These are phyloP conservation scores for Chaetoceros muelleri DNA, from an alignment of 108 stramenopile genomes.

Conservation along the genomic window DNA sequence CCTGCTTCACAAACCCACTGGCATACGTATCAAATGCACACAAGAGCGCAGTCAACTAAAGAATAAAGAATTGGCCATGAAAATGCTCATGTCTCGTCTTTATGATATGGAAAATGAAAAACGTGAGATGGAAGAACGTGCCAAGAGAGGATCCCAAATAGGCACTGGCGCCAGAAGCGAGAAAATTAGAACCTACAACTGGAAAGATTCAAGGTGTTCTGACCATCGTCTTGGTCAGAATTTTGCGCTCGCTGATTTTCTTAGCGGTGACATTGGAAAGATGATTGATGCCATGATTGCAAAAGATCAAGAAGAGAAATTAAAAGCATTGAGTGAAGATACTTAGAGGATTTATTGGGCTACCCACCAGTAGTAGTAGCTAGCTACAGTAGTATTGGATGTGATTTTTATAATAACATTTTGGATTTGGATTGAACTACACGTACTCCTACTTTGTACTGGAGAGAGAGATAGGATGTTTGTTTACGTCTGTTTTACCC, in stretches of 20 bases:
- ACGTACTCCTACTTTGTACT: too few relatives aligned
- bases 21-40: conserved; percentile 91
- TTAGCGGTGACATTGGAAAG: conserved; percentile 65
- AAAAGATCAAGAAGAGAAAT: conserved; percentile 77
- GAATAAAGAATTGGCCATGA: conserved; percentile 94
- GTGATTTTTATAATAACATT: too few relatives aligned
- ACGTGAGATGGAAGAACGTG: conserved; percentile 71
- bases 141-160: conserved; percentile 71
- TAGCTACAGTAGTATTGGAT: too few relatives aligned
- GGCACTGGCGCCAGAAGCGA: conserved; percentile 92
- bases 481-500: too few relatives aligned
- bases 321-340: conserved; percentile 37
- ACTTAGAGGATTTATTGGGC: too few relatives aligned
- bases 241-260: conserved; percentile 59
- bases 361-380: too few relatives aligned
- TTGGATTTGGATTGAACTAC: too few relatives aligned
- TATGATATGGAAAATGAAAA: conserved; percentile 82
- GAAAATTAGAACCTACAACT: conserved; percentile 98
- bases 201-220: conserved; percentile 90
- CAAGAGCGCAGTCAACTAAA: conserved; percentile 94
- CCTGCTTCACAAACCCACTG: conserved; percentile 92
- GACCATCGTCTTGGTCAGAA: conserved; percentile 91
- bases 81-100: conserved; percentile 79
- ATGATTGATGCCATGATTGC: conserved; percentile 71
- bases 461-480: too few relatives aligned